Percentiles rank a stretch among this genome's conserved stretches.
Conservation (phyloP, 2,329 filamentous ascomycete genomes). For the Huntiella decipiens region DNA sequence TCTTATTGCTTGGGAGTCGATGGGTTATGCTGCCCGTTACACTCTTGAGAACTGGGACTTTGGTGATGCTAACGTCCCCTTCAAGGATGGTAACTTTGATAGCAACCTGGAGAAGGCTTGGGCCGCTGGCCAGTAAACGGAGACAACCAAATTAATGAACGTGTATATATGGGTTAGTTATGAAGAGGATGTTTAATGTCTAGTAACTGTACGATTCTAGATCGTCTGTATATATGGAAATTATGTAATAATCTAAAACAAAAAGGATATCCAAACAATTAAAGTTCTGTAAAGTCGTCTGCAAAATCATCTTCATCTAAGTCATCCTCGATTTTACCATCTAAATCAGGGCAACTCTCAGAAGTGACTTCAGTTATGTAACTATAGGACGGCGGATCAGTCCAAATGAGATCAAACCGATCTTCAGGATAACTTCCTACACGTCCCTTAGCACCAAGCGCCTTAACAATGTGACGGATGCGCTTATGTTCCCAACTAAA, state of each 20-base stretch:
- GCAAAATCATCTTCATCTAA: neutral
- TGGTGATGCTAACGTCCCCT: constrained; percentile 23
- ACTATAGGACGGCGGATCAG: constrained; percentile 29
- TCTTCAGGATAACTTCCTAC: constrained; percentile 31
- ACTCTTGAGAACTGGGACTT: constrained; percentile 23
- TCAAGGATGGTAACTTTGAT: constrained; percentile 19
- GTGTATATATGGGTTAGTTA: neutral
- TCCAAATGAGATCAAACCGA: constrained; percentile 38
- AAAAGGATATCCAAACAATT: constrained; percentile 1
- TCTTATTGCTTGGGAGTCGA: constrained; percentile 25
- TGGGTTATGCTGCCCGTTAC: constrained; percentile 18
- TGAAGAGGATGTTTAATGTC: neutral
- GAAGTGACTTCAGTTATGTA: constrained; percentile 22
- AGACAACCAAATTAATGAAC: neutral
- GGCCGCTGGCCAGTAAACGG: neutral
- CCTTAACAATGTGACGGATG: constrained; percentile 30
- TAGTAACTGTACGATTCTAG: neutral
- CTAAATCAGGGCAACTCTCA: constrained; percentile 7
- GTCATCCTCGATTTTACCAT: neutral
- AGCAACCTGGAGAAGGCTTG: constrained; percentile 10
- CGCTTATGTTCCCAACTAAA: constrained; percentile 37
- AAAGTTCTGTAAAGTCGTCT: neutral
- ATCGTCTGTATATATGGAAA: neutral
- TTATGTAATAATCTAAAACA: neutral
- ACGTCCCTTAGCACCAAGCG: constrained; percentile 28